Evolutionary conservation across 352 stramenopile genomes (phyloP).

Genomic region (Phytophthora hybrid): DNA sequence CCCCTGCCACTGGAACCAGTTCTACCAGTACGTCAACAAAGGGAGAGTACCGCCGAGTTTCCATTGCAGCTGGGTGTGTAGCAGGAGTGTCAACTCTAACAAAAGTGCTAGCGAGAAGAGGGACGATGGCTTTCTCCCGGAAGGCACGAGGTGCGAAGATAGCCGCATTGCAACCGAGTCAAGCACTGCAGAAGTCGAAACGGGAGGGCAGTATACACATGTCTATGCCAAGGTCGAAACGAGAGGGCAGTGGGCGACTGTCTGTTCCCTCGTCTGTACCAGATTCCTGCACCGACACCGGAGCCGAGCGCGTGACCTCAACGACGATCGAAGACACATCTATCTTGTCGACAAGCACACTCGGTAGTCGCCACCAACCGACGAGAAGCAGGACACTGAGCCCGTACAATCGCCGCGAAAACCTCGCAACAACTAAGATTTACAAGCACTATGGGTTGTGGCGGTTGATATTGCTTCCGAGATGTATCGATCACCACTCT

Average conservation of each 20-base stretch:
- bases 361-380: neutral
- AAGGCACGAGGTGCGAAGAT: neutral
- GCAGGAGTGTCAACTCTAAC: neutral
- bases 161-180: neutral
- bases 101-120: neutral
- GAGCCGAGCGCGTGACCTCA: neutral
- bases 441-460: slow-evolving; percentile 40
- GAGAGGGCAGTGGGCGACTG: neutral
- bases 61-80: slow-evolving; percentile 5
- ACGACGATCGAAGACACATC: neutral
- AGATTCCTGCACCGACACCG: neutral
- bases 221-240: neutral
- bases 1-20: neutral
- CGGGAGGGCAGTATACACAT: neutral
- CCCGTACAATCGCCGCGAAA: neutral
- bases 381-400: neutral
- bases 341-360: neutral
- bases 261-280: neutral
- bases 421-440: neutral
- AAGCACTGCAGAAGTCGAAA: neutral
- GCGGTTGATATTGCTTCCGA: slow-evolving; percentile 5
- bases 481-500: slow-evolving; percentile 64
- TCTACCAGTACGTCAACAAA: neutral
- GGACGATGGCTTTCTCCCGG: slow-evolving; percentile 48
- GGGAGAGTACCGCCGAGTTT: neutral